Conservation (phyloP, 371 early-diverging fungal species). For the Mycotypha africana region DNA sequence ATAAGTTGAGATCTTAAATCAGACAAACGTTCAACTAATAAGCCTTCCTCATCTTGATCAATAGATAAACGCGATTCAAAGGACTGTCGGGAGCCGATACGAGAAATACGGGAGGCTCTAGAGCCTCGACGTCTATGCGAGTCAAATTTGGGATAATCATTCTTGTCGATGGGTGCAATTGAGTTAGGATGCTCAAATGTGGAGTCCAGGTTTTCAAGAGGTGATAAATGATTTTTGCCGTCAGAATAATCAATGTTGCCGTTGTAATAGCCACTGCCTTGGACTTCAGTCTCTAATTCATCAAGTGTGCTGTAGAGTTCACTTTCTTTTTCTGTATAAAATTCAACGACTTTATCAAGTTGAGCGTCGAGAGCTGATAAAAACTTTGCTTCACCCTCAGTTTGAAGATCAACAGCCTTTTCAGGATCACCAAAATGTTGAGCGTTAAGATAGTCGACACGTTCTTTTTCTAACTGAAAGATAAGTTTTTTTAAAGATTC, state of each 20-base stretch:
- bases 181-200: constrained; percentile 5
- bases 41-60: constrained; percentile 7
- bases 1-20: constrained; percentile 39
- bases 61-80: constrained; percentile 23
- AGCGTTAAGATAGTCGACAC: constrained; percentile 45
- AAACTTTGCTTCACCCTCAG: constrained; percentile 38
- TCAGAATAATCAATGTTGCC: not conserved
- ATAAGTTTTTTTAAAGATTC: constrained; percentile 84
- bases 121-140: constrained; percentile 1
- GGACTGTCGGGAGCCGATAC: constrained; percentile 10
- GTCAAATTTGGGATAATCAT: too few relatives aligned
- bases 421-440: constrained; percentile 24
- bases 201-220: constrained; percentile 15
- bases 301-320: constrained; percentile 51
- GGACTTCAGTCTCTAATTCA: constrained; percentile 15
- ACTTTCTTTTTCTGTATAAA: constrained; percentile 77
- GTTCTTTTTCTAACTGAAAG: constrained; percentile 85
- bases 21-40: constrained; percentile 19
- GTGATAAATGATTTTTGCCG: constrained; percentile 5
- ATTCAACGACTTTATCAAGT: constrained; percentile 71
- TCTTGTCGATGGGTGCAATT: too few relatives aligned
- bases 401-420: not conserved
- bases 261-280: constrained; percentile 6
- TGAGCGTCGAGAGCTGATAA: constrained; percentile 72
- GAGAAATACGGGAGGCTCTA: constrained; percentile 5